Percentiles rank a stretch among this genome's conserved stretches.
phyloP scores from a whole-genome alignment of 371 early-diverging fungal species.

The Mortierella sp. region DNA sequence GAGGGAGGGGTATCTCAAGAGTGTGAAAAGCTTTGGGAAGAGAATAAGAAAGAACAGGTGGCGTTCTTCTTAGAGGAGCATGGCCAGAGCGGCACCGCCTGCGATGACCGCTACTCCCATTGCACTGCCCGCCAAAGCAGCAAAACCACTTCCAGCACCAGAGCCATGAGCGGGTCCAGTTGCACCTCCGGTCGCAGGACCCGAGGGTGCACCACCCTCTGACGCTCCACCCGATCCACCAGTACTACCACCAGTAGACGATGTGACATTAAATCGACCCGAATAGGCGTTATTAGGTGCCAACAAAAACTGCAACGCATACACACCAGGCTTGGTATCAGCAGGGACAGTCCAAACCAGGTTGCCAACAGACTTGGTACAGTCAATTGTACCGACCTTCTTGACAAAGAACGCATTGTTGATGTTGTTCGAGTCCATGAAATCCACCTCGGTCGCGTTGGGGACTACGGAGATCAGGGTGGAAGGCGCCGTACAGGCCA shows the following conservation, averaged over 20 bases:
- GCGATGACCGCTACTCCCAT: slow-evolving; percentile 13
- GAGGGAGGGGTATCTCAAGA: background rate
- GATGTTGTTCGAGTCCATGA: slow-evolving; percentile 59
- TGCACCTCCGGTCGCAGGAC: background rate
- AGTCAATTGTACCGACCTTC: slow-evolving; percentile 57
- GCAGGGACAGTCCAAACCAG: slow-evolving; percentile 68
- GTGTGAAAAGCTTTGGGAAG: too few relatives aligned
- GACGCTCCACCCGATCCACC: background rate
- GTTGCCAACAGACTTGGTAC: slow-evolving; percentile 52
- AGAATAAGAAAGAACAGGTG: too few relatives aligned
- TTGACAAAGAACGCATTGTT: slow-evolving; percentile 57
- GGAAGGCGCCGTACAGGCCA: slow-evolving; percentile 42
- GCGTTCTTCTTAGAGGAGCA: slow-evolving; percentile 18
- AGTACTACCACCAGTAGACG: slow-evolving; percentile 14
- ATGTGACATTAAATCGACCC: slow-evolving; percentile 51
- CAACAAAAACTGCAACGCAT: slow-evolving; percentile 59
- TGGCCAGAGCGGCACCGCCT: slow-evolving; percentile 24
- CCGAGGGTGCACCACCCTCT: background rate
- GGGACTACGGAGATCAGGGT: slow-evolving; percentile 46
- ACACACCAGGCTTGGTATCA: slow-evolving; percentile 67
- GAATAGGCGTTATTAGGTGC: slow-evolving; percentile 55
- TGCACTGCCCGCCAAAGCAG: slow-evolving; percentile 8
- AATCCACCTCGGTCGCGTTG: slow-evolving; percentile 53
- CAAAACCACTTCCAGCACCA: background rate
- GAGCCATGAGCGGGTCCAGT: background rate